Evolutionary conservation across 768 basidiomycete species (phyloP).

Genomic region (Ephemerocybe angulata): DNA sequence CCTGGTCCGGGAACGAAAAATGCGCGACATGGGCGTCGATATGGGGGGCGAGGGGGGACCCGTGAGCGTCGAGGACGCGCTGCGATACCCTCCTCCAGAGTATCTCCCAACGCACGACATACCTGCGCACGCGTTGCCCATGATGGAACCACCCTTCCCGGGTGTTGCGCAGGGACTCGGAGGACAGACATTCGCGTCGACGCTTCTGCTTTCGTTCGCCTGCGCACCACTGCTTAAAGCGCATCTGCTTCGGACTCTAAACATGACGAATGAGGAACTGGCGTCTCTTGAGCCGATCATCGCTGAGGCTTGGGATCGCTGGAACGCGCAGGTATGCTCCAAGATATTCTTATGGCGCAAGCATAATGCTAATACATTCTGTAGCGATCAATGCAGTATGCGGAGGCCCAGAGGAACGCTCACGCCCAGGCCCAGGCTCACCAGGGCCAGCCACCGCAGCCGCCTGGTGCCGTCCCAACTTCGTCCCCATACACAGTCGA

Average conservation of each 20-base stretch:
- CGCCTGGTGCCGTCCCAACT: conserved; percentile 25
- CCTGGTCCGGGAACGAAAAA: conserved; percentile 73
- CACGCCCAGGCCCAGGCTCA: conserved; percentile 39
- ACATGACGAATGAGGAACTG: conserved; percentile 77
- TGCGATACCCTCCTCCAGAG: conserved; percentile 55
- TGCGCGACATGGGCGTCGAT: conserved; percentile 78
- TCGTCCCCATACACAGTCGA: conserved; percentile 9
- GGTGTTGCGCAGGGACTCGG: conserved; percentile 40
- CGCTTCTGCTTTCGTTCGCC: conserved; percentile 71
- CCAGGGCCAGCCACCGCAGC: conserved; percentile 10
- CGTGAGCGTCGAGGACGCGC: conserved; percentile 46
- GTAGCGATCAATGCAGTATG: conserved; percentile 4
- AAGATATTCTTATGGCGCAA: too few species aligned
- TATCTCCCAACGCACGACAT: conserved; percentile 37
- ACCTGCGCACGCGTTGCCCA: conserved; percentile 37
- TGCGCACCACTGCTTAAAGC: conserved; percentile 72
- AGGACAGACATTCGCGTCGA: conserved; percentile 79
- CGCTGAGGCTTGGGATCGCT: conserved; percentile 82
- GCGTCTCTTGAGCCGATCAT: conserved; percentile 75
- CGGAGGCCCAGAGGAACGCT: conserved; percentile 7
- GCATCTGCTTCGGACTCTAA: conserved; percentile 66
- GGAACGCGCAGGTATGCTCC: conserved; percentile 69
- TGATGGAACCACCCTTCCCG: conserved; percentile 60
- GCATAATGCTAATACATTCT: too few species aligned
- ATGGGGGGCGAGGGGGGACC: conserved; percentile 62